These are phyloP conservation scores for Nothophoma quercina DNA, from an alignment of 2,329 filamentous ascomycete genomes.

Conservation along the genomic window DNA sequence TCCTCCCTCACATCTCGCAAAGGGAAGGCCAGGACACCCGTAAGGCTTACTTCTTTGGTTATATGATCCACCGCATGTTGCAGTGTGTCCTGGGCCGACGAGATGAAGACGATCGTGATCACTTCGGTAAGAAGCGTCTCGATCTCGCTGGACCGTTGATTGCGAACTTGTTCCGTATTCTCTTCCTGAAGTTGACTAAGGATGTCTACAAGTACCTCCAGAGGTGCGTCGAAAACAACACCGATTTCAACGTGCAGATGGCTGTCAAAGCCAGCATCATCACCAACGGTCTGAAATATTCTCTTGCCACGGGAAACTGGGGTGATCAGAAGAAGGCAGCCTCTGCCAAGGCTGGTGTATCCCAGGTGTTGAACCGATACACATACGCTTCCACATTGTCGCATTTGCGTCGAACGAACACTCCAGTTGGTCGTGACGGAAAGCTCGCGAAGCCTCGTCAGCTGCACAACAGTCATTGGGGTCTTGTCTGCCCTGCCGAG, in stretches of 20 bases:
- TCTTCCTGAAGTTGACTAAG: constrained; percentile 88
- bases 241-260: constrained; percentile 88
- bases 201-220: constrained; percentile 92
- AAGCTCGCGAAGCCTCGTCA: constrained; percentile 98
- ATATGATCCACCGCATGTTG: constrained; percentile 96
- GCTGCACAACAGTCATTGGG: constrained; percentile 98
- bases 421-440: constrained; percentile 94
- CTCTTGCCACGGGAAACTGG: constrained; percentile 97
- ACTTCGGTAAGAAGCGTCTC: constrained; percentile 98
- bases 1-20: constrained; percentile 95
- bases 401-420: constrained; percentile 96
- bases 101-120: constrained; percentile 96
- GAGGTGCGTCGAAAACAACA: constrained; percentile 86
- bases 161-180: constrained; percentile 92
- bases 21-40: constrained; percentile 91
- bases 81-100: constrained; percentile 92
- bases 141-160: constrained; percentile 94
- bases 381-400: constrained; percentile 96
- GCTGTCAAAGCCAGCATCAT: constrained; percentile 91
- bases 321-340: constrained; percentile 99
- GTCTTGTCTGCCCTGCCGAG: constrained; percentile 94
- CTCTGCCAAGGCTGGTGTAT: constrained; percentile 94
- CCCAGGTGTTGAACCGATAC: constrained; percentile 96
- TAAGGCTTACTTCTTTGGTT: constrained; percentile 97
- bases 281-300: constrained; percentile 95